Base-by-base conservation (phyloP, 2,329 filamentous ascomycete species). In the Microdochium trichocladiopsis region DNA sequence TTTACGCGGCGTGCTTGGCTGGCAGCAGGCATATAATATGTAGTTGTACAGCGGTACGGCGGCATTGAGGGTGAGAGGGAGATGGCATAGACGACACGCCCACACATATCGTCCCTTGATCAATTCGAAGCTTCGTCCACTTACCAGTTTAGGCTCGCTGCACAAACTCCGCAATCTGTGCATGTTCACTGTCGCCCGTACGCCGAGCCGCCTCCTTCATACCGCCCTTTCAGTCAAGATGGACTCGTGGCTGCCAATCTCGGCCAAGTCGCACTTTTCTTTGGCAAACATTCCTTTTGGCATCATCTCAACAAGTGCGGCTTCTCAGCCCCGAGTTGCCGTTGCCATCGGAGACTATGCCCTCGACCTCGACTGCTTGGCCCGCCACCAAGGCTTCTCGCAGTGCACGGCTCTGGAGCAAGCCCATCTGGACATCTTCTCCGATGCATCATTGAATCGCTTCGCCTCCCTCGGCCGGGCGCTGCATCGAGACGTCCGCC, bases 391-490 rank as follows among this genome's bases (percentile, higher is more conserved):
- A 3, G 41, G 41, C 41, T 45, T 45, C 18, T 21, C 41, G 11
- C 21, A 45, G 21, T 23, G n/a, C 41, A 12, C n/a, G 16, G 21
- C 41, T 18, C 21, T 23, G 12, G 16, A 22, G 41, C 14, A 16
- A 16, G 22, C 14, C 41, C n/a, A 45, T 9, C n/a, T 11, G 5
- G 21, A 45, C 8, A 57, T 58, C 49, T 59, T 65, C 2, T 50
- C 65, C 37, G 54, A 83, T 56, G 72, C 82, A 1, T 87, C 82
- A 0, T 67, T 90, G 52, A 90, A 90, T 61, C 79, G 76, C 2
- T 90, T 90, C 59, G 87, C 87, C 2, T 81, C 83, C 0, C 76
- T 92, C 1, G 88, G 88, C 5, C 80, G 84, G 22, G 74, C 83
- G 3, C 82, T 90, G 18, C 80, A 90, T 51, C 78, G 81, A 56